These are phyloP conservation scores for Glycine soja DNA, from an alignment of 306 rosid species.

Conservation along the genomic window DNA sequence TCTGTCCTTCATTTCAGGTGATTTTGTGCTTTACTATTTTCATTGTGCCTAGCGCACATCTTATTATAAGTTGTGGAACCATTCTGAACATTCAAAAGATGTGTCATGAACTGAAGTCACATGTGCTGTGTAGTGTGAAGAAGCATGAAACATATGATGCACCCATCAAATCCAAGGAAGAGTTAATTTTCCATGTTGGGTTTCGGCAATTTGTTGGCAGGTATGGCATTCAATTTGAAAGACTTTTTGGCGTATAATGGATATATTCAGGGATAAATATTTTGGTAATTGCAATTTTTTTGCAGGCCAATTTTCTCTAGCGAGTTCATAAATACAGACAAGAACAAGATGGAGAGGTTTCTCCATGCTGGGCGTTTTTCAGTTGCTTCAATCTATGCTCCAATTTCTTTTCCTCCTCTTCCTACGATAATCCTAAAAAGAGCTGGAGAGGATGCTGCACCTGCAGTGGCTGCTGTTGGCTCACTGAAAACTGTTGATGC, in stretches of 20 bases:
- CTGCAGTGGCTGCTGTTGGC: constrained; percentile 84
- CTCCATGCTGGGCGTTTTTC: constrained; percentile 92
- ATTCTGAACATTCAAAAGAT: constrained; percentile 32
- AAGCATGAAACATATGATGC: constrained; percentile 73
- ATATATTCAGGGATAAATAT: background rate
- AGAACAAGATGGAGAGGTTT: constrained; percentile 99
- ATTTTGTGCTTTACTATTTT: constrained; percentile 34
- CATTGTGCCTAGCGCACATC: background rate
- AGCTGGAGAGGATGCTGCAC: constrained; percentile 57
- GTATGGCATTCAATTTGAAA: constrained; percentile 47
- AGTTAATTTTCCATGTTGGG: constrained; percentile 88
- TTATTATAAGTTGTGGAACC: background rate
- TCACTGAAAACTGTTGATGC: constrained; percentile 82
- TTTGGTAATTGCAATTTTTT: constrained; percentile 13
- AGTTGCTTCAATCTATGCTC: constrained; percentile 88
- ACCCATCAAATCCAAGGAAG: constrained; percentile 91
- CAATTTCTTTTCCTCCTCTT: constrained; percentile 87
- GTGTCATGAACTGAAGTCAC: constrained; percentile 27
- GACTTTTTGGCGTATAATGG: constrained; percentile 1
- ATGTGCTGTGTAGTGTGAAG: constrained; percentile 72
- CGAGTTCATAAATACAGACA: constrained; percentile 81
- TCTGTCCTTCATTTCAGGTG: constrained; percentile 97
- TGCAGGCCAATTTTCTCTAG: constrained; percentile 88
- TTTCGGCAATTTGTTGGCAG: constrained; percentile 96
- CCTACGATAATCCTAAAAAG: constrained; percentile 76